phyloP scores from a whole-genome alignment of 179 eudicot species.

The Corrigiola litoralis region DNA sequence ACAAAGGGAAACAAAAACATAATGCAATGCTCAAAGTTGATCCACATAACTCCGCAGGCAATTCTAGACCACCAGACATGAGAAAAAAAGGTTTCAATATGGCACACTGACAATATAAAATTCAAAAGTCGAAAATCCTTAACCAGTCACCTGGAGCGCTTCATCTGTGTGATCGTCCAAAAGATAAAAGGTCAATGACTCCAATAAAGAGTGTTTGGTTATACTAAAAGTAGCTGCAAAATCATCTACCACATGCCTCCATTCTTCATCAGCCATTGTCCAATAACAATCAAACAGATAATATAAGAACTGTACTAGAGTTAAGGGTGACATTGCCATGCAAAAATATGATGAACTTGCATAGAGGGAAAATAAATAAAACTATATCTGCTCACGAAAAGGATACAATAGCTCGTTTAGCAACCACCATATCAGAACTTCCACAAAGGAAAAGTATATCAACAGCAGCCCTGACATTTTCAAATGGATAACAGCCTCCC shows the following conservation, averaged over 20 bases:
- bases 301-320: constrained; percentile 60
- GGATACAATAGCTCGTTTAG: constrained; percentile 99
- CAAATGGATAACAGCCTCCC: constrained; percentile 83
- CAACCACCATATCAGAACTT: constrained; percentile 78
- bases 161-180: constrained; percentile 79
- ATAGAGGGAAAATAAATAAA: background rate
- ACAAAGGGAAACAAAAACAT: no score
- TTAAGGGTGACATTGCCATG: constrained; percentile 33
- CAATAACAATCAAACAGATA: constrained; percentile 87
- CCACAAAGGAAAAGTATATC: constrained; percentile 83
- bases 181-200: constrained; percentile 82
- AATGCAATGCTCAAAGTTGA: no score
- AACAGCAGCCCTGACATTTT: constrained; percentile 70
- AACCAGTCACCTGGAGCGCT: constrained; percentile 67
- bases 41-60: no score
- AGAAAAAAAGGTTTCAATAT: no score
- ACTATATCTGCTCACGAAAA: constrained; percentile 11
- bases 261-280: constrained; percentile 61
- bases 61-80: no score
- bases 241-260: constrained; percentile 75
- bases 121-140: background rate
- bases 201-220: constrained; percentile 71
- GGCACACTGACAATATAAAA: background rate
- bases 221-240: constrained; percentile 82
- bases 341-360: background rate